Evolutionary conservation across 441 rosid species (phyloP).

Genomic region (Adansonia gregorii): DNA sequence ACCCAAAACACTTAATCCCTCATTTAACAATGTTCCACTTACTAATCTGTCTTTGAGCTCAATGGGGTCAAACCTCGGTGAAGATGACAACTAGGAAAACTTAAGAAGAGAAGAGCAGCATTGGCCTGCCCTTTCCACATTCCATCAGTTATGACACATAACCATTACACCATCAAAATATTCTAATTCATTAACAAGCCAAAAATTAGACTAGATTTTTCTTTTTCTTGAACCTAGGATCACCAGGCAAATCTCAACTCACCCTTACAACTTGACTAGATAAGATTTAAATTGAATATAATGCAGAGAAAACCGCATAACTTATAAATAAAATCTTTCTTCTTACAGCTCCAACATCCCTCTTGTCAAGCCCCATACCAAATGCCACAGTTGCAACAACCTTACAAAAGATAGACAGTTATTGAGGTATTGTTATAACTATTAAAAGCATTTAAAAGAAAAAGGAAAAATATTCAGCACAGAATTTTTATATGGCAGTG

Average conservation of each 20-base stretch:
- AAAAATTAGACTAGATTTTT: slow-evolving; percentile 7
- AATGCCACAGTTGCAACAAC: slow-evolving; percentile 99
- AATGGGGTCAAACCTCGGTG: not conserved
- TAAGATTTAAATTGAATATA: slow-evolving; percentile 4
- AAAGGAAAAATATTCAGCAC: not conserved
- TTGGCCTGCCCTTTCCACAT: slow-evolving; percentile 1
- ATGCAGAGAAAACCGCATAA: slow-evolving; percentile 28
- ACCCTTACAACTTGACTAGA: not conserved
- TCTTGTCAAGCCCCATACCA: slow-evolving; percentile 98
- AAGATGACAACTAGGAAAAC: not conserved
- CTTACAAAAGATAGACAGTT: slow-evolving; percentile 45
- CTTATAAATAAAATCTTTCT: slow-evolving; percentile 31
- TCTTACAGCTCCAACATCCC: slow-evolving; percentile 96
- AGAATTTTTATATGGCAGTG: not conserved
- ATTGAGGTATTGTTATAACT: slow-evolving; percentile 28
- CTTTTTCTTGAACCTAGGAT: not conserved
- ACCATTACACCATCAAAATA: not conserved
- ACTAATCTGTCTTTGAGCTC: not conserved
- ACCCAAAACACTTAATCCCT: not conserved
- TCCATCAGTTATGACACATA: slow-evolving; percentile 17
- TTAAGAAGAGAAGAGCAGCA: not conserved
- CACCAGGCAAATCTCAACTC: not conserved
- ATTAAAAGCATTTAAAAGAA: slow-evolving; percentile 17
- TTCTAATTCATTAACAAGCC: slow-evolving; percentile 14
- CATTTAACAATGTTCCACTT: not conserved